Base-by-base conservation (phyloP, 2,329 filamentous ascomycete species). In the Dactylellina sp. region DNA sequence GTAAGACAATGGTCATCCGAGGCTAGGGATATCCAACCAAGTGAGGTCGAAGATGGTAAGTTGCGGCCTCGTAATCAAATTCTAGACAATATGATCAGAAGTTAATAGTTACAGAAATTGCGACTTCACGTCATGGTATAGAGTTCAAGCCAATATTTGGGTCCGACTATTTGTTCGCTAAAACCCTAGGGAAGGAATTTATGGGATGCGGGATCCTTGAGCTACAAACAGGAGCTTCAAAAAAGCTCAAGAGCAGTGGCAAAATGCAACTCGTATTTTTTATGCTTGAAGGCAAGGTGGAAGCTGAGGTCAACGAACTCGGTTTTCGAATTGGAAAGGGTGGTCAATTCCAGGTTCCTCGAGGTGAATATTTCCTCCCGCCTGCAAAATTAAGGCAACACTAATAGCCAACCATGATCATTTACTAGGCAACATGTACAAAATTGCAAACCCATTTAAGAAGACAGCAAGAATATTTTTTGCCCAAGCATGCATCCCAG, bases 211-310 rank as follows among this genome's bases (percentile, higher is more conserved):
- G 95, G 14, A 86, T 98, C 59, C 91, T 99, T 39, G 94, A 98
- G 78, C 83, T 99, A 56, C 91, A 92, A 4, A 89, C 92, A 0
- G 89, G 90, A 1, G 88, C 91, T 32, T 88, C 91, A 79, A 99
- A 99, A 84, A 88, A 89, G 77, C 87, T 89, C 53, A 98, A 98
- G 85, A 98, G 97, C 81, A 91, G 91, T 37, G 87, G 94, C 75
- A 93, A 91, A 83, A 98, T 97, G 92, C 93, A 97, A 80, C 95
- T 99, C 90, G 89, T 91, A 0, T 98, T 98, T 81, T 97, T 96
- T 78, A 90, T 99, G 28, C 89, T 92, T 77, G 86, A 87, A 47
- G 95, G 95, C 20, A 89, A 90, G 76, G 92, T 97, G 18, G 85
- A 88, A 76, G 93, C 97, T 18, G 90, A 88, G 25, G 87, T 96